Evolutionary conservation across 345 rosid genomes (phyloP).

Genomic region (Hypericum perforatum): DNA sequence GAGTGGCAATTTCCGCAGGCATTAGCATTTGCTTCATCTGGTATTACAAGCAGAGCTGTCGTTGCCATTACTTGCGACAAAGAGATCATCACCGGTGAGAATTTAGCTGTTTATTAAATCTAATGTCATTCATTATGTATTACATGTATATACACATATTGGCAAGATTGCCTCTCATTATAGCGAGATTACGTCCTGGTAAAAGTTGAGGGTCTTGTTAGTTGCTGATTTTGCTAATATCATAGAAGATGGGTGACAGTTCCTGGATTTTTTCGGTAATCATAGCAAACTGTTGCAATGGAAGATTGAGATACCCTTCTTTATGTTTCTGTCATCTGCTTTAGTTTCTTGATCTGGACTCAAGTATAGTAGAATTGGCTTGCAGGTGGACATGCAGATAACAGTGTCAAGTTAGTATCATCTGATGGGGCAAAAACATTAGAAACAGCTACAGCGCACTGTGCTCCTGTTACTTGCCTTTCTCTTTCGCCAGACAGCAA

Average conservation of each 20-base stretch:
- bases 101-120: not conserved
- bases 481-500: conserved; percentile 79
- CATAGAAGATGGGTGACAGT: not conserved
- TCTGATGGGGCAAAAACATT: conserved; percentile 84
- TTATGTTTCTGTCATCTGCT: too few species aligned
- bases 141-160: too few species aligned
- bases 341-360: too few species aligned
- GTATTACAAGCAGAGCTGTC: conserved; percentile 65
- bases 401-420: conserved; percentile 76
- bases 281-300: too few species aligned
- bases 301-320: too few species aligned
- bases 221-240: not conserved
- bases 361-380: not conserved
- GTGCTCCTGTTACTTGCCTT: conserved; percentile 95
- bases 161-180: too few species aligned
- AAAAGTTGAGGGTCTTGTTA: too few species aligned
- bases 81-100: conserved; percentile 79
- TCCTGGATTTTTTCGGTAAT: too few species aligned
- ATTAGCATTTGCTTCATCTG: conserved; percentile 76
- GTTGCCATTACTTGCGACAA: conserved; percentile 70
- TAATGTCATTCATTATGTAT: not conserved
- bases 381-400: conserved; percentile 77
- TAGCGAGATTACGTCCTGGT: too few species aligned
- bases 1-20: conserved; percentile 89
- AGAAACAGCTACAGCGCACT: conserved; percentile 81